Conservation (phyloP, 1,284 basidiomycete genomes). For the Coniferiporia weirii region DNA sequence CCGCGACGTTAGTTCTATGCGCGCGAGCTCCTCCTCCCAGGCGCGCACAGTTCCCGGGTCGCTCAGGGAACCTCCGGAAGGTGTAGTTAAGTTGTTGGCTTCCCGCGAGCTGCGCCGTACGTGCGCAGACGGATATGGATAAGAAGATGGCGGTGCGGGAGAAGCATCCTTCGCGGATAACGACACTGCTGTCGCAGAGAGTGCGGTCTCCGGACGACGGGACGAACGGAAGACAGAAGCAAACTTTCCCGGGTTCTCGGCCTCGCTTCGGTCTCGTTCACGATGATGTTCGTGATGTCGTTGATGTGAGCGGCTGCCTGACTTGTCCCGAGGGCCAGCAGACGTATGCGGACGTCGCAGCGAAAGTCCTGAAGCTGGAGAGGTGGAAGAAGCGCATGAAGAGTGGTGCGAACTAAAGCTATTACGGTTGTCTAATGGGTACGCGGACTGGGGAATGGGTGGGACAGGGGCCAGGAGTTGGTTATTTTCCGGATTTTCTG, state of each 20-base stretch:
- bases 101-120: slow-evolving; percentile 15
- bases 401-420: slow-evolving; percentile 2
- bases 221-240: slow-evolving; percentile 4
- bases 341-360: slow-evolving; percentile 59
- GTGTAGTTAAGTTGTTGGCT: not conserved
- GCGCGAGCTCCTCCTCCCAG: slow-evolving; percentile 73
- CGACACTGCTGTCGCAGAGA: not conserved
- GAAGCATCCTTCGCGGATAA: slow-evolving; percentile 2
- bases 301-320: slow-evolving; percentile 27
- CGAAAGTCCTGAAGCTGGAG: not conserved
- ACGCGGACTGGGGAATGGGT: slow-evolving; percentile 11
- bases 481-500: slow-evolving; percentile 15
- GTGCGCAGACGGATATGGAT: slow-evolving; percentile 13
- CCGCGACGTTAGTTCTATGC: slow-evolving; percentile 61
- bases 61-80: not conserved
- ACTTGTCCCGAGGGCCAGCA: slow-evolving; percentile 56
- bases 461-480: slow-evolving; percentile 7
- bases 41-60: slow-evolving; percentile 39
- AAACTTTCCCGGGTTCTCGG: slow-evolving; percentile 6
- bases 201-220: slow-evolving; percentile 15
- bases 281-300: slow-evolving; percentile 15
- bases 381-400: slow-evolving; percentile 4
- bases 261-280: slow-evolving; percentile 12
- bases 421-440: slow-evolving; percentile 7
- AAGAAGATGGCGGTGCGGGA: slow-evolving; percentile 6